These are phyloP conservation scores for Eucalyptus polybractea DNA, from an alignment of 345 rosid species.

Conservation along the genomic window DNA sequence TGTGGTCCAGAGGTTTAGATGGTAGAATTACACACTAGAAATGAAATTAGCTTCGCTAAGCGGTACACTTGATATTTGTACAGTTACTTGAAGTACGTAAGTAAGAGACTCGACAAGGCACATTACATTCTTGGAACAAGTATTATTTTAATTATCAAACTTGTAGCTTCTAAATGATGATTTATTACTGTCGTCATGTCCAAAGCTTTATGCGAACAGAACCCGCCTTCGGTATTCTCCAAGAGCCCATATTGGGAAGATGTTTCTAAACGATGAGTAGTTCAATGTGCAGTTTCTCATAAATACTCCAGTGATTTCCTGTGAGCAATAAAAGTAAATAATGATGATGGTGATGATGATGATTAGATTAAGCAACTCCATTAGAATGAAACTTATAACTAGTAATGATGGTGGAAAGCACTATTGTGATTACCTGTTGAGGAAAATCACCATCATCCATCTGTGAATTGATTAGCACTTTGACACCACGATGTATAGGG, in stretches of 20 bases:
- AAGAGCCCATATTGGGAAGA: constrained; percentile 45
- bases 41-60: background rate
- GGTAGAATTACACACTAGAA: background rate
- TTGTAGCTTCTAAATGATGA: background rate
- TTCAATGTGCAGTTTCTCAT: constrained; percentile 34
- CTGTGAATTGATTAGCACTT: constrained; percentile 29
- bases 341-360: too few species aligned
- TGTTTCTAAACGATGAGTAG: constrained; percentile 34
- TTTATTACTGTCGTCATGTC: background rate
- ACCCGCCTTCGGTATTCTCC: constrained; percentile 24
- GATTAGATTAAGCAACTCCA: background rate
- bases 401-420: background rate
- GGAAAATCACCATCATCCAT: constrained; percentile 53
- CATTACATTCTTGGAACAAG: background rate
- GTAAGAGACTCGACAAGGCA: background rate
- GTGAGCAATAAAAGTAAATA: background rate
- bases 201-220: background rate
- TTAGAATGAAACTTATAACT: background rate
- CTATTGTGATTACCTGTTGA: constrained; percentile 13
- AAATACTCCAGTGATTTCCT: constrained; percentile 36
- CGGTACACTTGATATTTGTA: background rate
- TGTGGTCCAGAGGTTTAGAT: background rate
- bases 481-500: constrained; percentile 28
- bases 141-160: background rate
- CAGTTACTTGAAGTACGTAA: background rate